Conservation (phyloP, 1,284 basidiomycete genomes). For the Naganishia cerealis region DNA sequence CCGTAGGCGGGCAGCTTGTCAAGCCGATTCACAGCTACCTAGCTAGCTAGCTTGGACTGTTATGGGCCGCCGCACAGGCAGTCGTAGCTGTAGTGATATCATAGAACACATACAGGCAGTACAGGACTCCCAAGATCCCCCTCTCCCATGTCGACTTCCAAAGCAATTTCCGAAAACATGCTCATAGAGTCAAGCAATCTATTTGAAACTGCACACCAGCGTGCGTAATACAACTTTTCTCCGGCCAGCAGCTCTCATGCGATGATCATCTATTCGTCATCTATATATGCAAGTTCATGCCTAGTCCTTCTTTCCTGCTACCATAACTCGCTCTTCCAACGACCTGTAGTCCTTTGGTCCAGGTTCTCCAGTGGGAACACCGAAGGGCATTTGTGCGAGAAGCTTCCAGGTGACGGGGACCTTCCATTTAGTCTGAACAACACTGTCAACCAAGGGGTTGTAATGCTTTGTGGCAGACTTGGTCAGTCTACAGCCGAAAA, state of each 20-base stretch:
- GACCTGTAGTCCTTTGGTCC: constrained; percentile 50
- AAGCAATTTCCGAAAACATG: neutral
- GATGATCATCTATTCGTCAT: neutral
- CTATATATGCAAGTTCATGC: neutral
- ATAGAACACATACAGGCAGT: no score
- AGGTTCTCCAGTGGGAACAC: constrained; percentile 47
- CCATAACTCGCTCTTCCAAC: constrained; percentile 52
- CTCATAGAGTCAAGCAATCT: neutral
- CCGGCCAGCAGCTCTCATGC: no score
- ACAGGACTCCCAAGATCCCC: no score
- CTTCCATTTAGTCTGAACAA: constrained; percentile 47
- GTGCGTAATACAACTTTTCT: constrained; percentile 11
- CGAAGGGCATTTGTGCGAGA: constrained; percentile 57
- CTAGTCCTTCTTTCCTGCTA: constrained; percentile 38
- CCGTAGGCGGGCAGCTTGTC: no score
- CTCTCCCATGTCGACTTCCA: neutral
- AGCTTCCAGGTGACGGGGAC: constrained; percentile 53
- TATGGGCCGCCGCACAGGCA: no score
- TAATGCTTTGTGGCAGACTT: constrained; percentile 47
- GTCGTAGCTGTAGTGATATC: no score
- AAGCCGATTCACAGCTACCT: no score
- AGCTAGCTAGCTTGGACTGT: no score
- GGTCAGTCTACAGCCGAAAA: constrained; percentile 2
- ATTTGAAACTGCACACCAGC: neutral
- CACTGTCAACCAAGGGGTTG: constrained; percentile 40